phyloP scores from a whole-genome alignment of 352 stramenopile species.

The Phytophthora sojae region DNA sequence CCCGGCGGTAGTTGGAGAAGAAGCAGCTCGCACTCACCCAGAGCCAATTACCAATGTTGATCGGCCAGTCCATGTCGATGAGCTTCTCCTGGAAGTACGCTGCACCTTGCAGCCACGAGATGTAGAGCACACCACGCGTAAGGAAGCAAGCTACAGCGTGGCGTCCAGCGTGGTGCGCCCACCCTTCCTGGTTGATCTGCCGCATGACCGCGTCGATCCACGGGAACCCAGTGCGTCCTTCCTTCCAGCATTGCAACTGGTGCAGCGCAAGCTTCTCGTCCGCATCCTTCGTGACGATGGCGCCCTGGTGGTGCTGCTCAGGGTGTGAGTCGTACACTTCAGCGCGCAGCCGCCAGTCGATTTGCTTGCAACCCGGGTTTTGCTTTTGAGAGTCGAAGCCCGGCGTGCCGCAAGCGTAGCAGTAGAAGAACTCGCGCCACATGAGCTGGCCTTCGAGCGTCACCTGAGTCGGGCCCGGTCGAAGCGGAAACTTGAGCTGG shows the following conservation, averaged over 20 bases:
- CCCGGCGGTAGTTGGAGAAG: conserved; percentile 96
- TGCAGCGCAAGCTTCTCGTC: conserved; percentile 61
- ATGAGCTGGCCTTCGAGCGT: conserved; percentile 95
- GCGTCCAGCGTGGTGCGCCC: conserved; percentile 82
- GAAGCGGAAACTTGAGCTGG: conserved; percentile 89
- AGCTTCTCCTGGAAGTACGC: conserved; percentile 93
- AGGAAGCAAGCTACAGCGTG: conserved; percentile 97
- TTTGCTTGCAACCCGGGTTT: conserved; percentile 91
- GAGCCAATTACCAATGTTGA: conserved; percentile 99
- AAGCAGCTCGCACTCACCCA: conserved; percentile 96
- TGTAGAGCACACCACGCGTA: conserved; percentile 95
- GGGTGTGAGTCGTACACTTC: conserved; percentile 28
- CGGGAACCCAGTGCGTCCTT: conserved; percentile 95
- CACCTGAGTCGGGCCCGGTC: conserved; percentile 83
- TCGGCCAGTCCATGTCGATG: conserved; percentile 95
- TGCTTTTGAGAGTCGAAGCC: conserved; percentile 91
- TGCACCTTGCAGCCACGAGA: conserved; percentile 93
- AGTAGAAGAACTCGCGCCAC: conserved; percentile 97
- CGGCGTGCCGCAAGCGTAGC: conserved; percentile 60
- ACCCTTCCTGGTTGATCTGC: conserved; percentile 91
- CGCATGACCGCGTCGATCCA: conserved; percentile 98
- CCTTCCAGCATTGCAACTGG: conserved; percentile 89
- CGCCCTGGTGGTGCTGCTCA: conserved; percentile 13
- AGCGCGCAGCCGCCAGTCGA: conserved; percentile 64
- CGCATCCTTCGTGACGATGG: conserved; percentile 19